Percentiles rank a stretch among this genome's conserved stretches.
These are phyloP conservation scores for Aphanomyces invadans DNA, from an alignment of 352 stramenopile species.

Conservation along the genomic window DNA sequence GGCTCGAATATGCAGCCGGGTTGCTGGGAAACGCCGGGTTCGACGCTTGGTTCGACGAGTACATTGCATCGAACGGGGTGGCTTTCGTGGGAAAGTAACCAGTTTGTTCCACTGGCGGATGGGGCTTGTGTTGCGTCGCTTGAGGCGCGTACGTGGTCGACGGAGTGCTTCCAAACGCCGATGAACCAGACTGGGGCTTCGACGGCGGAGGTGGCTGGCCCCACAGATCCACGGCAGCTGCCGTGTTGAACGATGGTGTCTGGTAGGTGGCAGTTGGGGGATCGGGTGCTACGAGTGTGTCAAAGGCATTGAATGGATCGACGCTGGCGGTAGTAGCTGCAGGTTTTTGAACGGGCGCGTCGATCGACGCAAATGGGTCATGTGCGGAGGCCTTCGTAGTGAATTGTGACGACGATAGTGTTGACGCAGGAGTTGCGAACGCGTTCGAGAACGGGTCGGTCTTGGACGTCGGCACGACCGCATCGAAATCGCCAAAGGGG, in stretches of 20 bases:
- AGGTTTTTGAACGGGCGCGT: not conserved
- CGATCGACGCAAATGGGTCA: constrained; percentile 8
- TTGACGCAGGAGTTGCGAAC: too few relatives aligned
- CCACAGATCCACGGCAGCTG: constrained; percentile 7
- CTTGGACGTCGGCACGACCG: not conserved
- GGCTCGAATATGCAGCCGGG: not conserved
- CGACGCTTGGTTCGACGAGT: not conserved
- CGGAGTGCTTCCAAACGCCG: too few relatives aligned
- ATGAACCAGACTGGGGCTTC: not conserved
- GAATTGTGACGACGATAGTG: too few relatives aligned
- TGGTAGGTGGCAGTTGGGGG: not conserved
- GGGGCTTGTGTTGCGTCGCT: too few relatives aligned
- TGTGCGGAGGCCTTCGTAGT: not conserved
- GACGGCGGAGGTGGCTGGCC: constrained; percentile 3
- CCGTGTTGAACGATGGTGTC: not conserved
- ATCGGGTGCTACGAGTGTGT: not conserved
- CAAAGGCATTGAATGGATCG: constrained; percentile 21
- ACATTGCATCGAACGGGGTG: not conserved
- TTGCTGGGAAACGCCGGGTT: not conserved
- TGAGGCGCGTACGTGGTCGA: too few relatives aligned
- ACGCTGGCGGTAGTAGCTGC: not conserved
- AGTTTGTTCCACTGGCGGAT: too few relatives aligned
- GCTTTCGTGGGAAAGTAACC: not conserved
- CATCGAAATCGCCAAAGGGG: not conserved
- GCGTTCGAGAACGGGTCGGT: not conserved